Evolutionary conservation across 2,329 filamentous ascomycete genomes (phyloP), one percentile per base, ranked within the genome.

Genomic region (Akanthomyces dipterigenus): DNA sequence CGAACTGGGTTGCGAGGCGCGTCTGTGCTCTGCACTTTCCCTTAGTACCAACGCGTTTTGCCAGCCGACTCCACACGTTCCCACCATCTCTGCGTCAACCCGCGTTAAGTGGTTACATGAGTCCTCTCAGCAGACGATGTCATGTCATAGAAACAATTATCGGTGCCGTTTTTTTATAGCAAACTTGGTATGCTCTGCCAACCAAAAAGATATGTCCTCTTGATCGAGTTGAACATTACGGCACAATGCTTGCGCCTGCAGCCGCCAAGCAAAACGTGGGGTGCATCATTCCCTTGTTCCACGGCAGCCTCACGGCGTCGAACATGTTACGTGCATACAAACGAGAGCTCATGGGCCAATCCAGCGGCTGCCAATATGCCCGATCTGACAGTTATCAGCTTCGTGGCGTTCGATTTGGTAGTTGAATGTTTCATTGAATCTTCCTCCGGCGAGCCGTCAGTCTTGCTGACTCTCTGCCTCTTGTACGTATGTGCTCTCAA

Each of bases 71-170:
- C 55, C 55, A 59, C 55, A 50, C 34, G 50, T 59, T 22, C 46
- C 18, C 18, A 14, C 26, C 18, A 6, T 31, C 36, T 22, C n/a
- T n/a, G 16, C 34, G 28, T 12, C 8, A 26, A 56, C 24, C 45
- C 55, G 55, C 55, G 55, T 59, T 50, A 48, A 57, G 55, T 57
- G 55, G 42, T 40, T 53, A 46, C 22, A 48, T 28, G 16, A 57
- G 31, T 22, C n/a, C 38, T n/a, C 28, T 36, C n/a, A 14, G 12
- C 48, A 46, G 18, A 18, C 43, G 22, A 24, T 7, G 14, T 11
- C n/a, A n/a, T n/a, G n/a, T n/a, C n/a, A 26, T 16, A 26, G 12
- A 51, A 51, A 16, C 24, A n/a, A 28, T 31, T 24, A 6, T 26
- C 3, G 3, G 14, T 46, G 5, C n/a, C n/a, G n/a, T n/a, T n/a